phyloP scores from a whole-genome alignment of 73 alveolate species.

The Blepharisma stoltei region DNA sequence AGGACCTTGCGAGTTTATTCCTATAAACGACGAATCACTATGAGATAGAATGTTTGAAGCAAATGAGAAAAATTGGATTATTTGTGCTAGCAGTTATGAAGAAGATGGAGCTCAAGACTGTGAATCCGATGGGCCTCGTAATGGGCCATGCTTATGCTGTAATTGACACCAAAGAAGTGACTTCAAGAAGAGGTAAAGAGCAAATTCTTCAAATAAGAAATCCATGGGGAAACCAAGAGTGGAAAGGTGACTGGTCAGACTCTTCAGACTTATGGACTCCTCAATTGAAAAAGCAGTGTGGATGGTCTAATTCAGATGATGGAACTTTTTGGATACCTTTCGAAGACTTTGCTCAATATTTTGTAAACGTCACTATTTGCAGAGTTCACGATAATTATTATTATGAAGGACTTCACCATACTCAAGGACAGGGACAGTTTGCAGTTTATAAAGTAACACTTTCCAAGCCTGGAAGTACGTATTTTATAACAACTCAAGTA shows the following conservation, averaged over 20 bases:
- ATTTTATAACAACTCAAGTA: slow-evolving; percentile 33
- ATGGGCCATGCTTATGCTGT: slow-evolving; percentile 91
- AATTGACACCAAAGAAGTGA: slow-evolving; percentile 61
- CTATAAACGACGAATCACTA: slow-evolving; percentile 65
- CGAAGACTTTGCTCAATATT: slow-evolving; percentile 75
- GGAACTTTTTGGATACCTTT: slow-evolving; percentile 89
- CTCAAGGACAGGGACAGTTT: slow-evolving; percentile 30
- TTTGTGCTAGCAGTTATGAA: slow-evolving; percentile 70
- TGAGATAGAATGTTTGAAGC: slow-evolving; percentile 69
- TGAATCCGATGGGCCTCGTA: slow-evolving; percentile 74
- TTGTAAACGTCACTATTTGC: slow-evolving; percentile 66
- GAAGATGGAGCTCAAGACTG: slow-evolving; percentile 43
- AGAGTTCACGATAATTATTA: slow-evolving; percentile 43
- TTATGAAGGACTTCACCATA: slow-evolving; percentile 15
- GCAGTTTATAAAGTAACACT: slow-evolving; percentile 32
- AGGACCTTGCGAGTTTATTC: slow-evolving; percentile 81
- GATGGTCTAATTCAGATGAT: slow-evolving; percentile 66
- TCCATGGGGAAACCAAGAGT: slow-evolving; percentile 93
- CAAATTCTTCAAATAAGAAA: slow-evolving; percentile 84
- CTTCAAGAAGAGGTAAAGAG: slow-evolving; percentile 46
- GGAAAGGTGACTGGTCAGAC: slow-evolving; percentile 97
- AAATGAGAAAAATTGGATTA: slow-evolving; percentile 61
- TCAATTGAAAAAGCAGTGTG: slow-evolving; percentile 69
- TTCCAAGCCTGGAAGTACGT: slow-evolving; percentile 17
- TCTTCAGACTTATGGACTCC: slow-evolving; percentile 86